These are phyloP conservation scores for Pichia paraexigua DNA, from an alignment of 805 yeast species.

Conservation along the genomic window DNA sequence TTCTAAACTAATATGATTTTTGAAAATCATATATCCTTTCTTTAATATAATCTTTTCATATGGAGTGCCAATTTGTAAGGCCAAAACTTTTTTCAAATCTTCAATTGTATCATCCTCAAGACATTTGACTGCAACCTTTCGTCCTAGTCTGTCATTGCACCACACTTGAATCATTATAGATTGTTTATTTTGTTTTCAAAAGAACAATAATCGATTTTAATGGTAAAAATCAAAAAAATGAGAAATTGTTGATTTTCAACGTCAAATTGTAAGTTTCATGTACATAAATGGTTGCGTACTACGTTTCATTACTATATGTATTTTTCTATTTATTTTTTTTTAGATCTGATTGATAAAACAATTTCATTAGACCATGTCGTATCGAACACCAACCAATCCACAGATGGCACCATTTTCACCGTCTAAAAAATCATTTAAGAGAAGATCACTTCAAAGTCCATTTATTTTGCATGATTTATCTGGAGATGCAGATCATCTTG, in stretches of 20 bases:
- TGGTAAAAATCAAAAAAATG: neutral
- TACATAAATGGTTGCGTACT: neutral
- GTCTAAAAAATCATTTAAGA: constrained; percentile 2
- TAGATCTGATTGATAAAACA: neutral
- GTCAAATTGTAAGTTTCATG: neutral
- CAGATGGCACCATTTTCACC: neutral
- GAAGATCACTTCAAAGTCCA: constrained; percentile 12
- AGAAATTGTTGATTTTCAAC: neutral
- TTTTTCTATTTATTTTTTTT: neutral
- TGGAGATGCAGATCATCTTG: neutral
- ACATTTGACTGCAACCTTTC: constrained; percentile 82
- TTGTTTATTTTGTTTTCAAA: neutral
- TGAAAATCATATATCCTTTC: constrained; percentile 76
- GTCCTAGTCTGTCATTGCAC: constrained; percentile 78
- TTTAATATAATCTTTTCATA: constrained; percentile 62
- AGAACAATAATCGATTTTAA: neutral
- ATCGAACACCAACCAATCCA: neutral
- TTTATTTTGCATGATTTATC: constrained; percentile 3
- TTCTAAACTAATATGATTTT: constrained; percentile 86
- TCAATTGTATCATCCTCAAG: constrained; percentile 79
- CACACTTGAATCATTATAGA: constrained; percentile 58
- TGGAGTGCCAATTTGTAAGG: constrained; percentile 74
- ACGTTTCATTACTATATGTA: neutral
- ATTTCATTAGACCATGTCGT: neutral
- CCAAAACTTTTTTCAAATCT: constrained; percentile 78